Base-by-base conservation (phyloP, 768 basidiomycete genomes). In the Lactarius sp. region DNA sequence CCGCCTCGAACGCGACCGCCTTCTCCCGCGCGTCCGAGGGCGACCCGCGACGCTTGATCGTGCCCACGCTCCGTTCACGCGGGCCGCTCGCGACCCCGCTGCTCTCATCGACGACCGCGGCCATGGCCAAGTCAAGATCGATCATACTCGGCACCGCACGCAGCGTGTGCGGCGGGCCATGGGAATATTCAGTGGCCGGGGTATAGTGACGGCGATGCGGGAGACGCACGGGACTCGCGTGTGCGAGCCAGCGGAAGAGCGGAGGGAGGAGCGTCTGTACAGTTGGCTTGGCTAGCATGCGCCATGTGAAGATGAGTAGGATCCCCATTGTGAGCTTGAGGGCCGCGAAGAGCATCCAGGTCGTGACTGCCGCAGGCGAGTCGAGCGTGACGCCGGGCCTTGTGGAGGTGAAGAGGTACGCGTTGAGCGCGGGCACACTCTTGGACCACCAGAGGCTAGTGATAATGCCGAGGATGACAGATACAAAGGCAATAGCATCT, bases 191-290 rank as follows among this genome's bases (percentile, higher is more conserved):
- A 69, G 93, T 94, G 36, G 94, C 92, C 34, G 93, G 88, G 6
- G 87, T 90, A 73, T 98, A 97, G 75, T 92, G 93, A 16, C 92
- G 81, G 10, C 96, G 82, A 64, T 86, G 84, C 0, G 95, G 96
- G 4, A 98, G 82, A 8, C 78, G 78, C 70, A 92, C 81, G 44
- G 83, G 78, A 12, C 65, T 67, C 6, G 65, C 65, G 34, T 80
- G 81, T 8, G 90, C 80, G 64, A 91, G 78, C 51, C 85, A 76
- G 62, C 95, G 88, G 81, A 93, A 97, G 18, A 85, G 78, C 0
- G 93, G 92, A 0, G 95, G 95, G 0, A 98, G 83, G 51, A 88
- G 75, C 7, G 84, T 70, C 69, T 92, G 90, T 20, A 93, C 74
- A 2, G 83, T 71, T 0, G 85, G 83, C 74, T 98, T 98, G 9